Evolutionary conservation across 805 yeast species (phyloP).

Genomic region (Cyberlindnera lachancei): DNA sequence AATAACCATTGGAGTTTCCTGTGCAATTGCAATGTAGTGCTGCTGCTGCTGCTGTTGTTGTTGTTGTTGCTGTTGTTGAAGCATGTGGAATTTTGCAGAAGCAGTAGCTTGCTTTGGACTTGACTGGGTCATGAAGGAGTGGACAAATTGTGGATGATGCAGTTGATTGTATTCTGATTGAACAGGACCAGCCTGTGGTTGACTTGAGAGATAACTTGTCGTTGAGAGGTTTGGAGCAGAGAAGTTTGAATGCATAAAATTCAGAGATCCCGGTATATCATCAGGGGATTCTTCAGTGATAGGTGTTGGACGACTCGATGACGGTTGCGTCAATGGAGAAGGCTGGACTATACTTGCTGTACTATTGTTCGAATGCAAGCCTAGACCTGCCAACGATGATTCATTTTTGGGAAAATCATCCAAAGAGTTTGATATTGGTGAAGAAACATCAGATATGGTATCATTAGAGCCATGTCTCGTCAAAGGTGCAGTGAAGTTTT

Average conservation of each 20-base stretch:
- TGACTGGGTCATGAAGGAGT: too few species aligned
- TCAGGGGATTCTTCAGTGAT: too few species aligned
- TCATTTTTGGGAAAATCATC: neutral
- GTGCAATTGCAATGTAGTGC: too few species aligned
- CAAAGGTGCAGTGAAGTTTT: too few species aligned
- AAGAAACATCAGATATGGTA: slow-evolving; percentile 20
- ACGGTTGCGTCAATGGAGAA: too few species aligned
- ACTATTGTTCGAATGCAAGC: slow-evolving; percentile 1
- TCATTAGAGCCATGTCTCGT: slow-evolving; percentile 23
- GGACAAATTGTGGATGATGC: too few species aligned
- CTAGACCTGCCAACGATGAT: neutral
- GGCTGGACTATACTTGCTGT: slow-evolving; percentile 3
- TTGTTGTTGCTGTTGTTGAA: neutral
- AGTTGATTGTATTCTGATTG: too few species aligned
- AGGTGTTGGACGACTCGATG: too few species aligned
- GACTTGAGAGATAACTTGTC: neutral
- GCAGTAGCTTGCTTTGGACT: neutral
- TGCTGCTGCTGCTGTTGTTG: slow-evolving; percentile 2
- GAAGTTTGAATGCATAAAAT: neutral
- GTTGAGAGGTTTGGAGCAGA: slow-evolving; percentile 2
- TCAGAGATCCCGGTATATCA: too few species aligned
- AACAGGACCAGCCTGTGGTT: slow-evolving; percentile 2
- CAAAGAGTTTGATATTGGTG: slow-evolving; percentile 5
- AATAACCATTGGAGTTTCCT: too few species aligned
- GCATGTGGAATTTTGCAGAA: neutral